phyloP scores from a whole-genome alignment of 495 filamentous ascomycete genomes.

The Aspergillus conjunctus region DNA sequence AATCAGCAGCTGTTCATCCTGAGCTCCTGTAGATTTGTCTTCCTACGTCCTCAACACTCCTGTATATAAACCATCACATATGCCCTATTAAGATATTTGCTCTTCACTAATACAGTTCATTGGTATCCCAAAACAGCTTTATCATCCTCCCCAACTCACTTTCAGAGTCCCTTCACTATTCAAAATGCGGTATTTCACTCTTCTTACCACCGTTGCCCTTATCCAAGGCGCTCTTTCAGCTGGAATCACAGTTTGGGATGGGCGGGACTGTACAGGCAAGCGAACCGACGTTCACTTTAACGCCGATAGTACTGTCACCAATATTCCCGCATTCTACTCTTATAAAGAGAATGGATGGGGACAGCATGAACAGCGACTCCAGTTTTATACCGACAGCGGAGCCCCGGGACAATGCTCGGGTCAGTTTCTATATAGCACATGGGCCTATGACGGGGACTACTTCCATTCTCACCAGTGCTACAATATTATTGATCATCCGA shows the following conservation, averaged over 20 bases:
- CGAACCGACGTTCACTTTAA: not conserved
- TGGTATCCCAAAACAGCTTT: not conserved
- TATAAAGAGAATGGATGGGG: conserved; percentile 5
- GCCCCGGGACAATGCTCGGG: not conserved
- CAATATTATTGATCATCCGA: conserved; percentile 1
- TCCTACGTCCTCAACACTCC: not conserved
- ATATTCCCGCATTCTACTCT: not conserved
- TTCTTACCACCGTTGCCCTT: not conserved
- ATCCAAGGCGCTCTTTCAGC: not conserved
- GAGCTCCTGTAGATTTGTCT: not conserved
- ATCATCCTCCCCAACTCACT: not conserved
- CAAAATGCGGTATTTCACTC: not conserved
- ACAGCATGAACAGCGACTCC: not conserved
- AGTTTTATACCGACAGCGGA: not conserved
- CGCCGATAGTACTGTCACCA: not conserved
- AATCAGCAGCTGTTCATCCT: not conserved
- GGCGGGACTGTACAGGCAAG: not conserved
- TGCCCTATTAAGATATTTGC: not conserved
- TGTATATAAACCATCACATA: not conserved
- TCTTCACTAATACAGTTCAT: not conserved
- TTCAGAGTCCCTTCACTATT: not conserved
- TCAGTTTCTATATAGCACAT: not conserved
- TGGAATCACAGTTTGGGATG: not conserved
- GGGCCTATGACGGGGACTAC: conserved; percentile 3
- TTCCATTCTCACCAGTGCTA: not conserved